Base-by-base conservation (phyloP, 495 filamentous ascomycete species). In the Xylaria flabelliformis region DNA sequence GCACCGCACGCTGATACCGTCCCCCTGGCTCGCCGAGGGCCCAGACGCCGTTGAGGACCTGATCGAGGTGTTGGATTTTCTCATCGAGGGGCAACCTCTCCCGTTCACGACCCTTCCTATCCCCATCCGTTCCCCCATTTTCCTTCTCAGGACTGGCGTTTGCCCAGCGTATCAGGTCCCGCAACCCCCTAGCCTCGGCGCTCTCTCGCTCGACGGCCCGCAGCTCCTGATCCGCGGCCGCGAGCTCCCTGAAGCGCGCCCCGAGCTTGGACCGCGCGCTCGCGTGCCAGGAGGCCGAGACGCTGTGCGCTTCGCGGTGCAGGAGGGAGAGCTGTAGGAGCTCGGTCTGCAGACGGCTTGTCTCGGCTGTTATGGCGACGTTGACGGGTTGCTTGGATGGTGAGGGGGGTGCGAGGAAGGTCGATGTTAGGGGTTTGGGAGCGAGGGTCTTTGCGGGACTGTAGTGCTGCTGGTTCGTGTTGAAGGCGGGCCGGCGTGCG, bases 291-390 rank as follows among this genome's bases (percentile, higher is more conserved):
- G 82, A 77, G 12, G 55, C 62, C 12, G 70, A 73, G 51, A 79
- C 78, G 13, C 48, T 67, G 9, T 72, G 69, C 19, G 84, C 83
- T 59, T 80, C 79, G 64, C 84, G 85, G 81, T 93, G 91, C 15
- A 94, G 81, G 12, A 95, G 82, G 76, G 90, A 88, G 6, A 95
- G 81, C 76, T 94, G 92, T 29, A 94, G 82, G 26, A 96, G 84
- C 75, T 94, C 91, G 0, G 90, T 89, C 76, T 94, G 92, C 39
- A 93, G 75, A 26, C 87, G 83, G 50, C 87, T 84, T 6, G 86
- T 87, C 76, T 92, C 91, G 63, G 89, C 87, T 0, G 89, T 86
- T 65, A 87, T 70, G 34, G 85, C 85, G 21, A 88, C 79, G 73
- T 88, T 88, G 67, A 81, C 80, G 15, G 87, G 87, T 39, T 83